Percentiles rank a stretch among this genome's conserved stretches.
phyloP scores from a whole-genome alignment of 2,329 filamentous ascomycete species.

The Colletotrichum sp. region DNA sequence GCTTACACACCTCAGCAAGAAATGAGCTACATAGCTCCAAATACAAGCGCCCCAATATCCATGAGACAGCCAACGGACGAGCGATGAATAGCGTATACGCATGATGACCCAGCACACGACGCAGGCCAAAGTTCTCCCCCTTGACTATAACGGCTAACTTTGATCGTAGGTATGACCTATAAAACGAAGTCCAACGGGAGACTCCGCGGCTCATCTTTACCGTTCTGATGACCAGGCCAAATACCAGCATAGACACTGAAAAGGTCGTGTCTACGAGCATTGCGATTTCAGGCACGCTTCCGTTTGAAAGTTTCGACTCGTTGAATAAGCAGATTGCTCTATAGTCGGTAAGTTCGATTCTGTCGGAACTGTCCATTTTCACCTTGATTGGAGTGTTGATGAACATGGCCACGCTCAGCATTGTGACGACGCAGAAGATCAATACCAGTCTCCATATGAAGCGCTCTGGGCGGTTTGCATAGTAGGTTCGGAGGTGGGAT shows the following conservation, averaged over 20 bases:
- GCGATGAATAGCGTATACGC: neutral
- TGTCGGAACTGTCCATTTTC: neutral
- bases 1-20: neutral
- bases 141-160: neutral
- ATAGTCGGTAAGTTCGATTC: neutral
- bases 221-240: neutral
- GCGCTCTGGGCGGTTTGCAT: neutral
- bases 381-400: neutral
- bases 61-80: neutral
- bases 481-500: neutral
- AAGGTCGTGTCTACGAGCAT: neutral
- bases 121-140: neutral
- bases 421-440: neutral
- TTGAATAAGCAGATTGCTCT: neutral
- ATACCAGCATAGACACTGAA: neutral
- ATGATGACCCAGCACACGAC: neutral
- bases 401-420: neutral
- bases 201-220: neutral
- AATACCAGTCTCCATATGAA: neutral
- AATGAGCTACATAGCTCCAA: neutral
- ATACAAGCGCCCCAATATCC: neutral
- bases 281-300: neutral
- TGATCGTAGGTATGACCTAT: fast-evolving
- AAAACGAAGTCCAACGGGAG: neutral
- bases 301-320: neutral